Base-by-base conservation (phyloP, 257 asterid species). In the Solanum boliviense region DNA sequence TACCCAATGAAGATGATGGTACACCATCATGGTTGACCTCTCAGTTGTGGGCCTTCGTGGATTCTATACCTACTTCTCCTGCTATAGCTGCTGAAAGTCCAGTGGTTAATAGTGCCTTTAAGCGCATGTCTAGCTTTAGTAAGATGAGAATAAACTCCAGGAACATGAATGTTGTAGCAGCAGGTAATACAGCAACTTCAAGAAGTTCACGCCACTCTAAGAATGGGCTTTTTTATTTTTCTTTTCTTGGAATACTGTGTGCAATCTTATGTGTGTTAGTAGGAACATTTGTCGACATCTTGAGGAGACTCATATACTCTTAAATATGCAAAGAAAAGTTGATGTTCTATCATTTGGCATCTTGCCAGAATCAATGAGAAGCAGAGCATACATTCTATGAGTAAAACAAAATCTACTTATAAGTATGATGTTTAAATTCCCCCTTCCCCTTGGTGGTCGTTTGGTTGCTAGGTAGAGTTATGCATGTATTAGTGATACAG, bases 1-100 rank as follows among this genome's bases (percentile, higher is more conserved):
- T 89, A 83, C 48, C 83, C 62, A 88, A 85, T 87, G 91, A 88
- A 89, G 92, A 90, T 87, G 93, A 91, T 92, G 95, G 92, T 92
- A 89, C 94, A 81, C 92, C 90, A 90, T 95, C 99, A 71, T 92
- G 98, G 98, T 89, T 95, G 71, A 93, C 99, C 20, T 91, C 98
- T 78, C 92, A 93, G 75, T 90, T 95, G 25, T 95, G 99, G 99
- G 87, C 96, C 25, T 97, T 94, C 91, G 94, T 97, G 95, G 99
- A 95, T 93, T 94, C 99, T 88, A 97, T 97, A 95, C 99, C 99
- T n/a, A 92, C 99, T 6, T 91, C 94, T 91, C 99, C 98, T 88
- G 99, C 99, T 84, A 94, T 96, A 48, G 99, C 99, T 91, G 93
- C 99, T 75, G 99, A 97, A 89, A 93, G 72, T 87, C 95, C 95